Base-by-base conservation (phyloP, 495 filamentous ascomycete species). In the Daldinia grandis region DNA sequence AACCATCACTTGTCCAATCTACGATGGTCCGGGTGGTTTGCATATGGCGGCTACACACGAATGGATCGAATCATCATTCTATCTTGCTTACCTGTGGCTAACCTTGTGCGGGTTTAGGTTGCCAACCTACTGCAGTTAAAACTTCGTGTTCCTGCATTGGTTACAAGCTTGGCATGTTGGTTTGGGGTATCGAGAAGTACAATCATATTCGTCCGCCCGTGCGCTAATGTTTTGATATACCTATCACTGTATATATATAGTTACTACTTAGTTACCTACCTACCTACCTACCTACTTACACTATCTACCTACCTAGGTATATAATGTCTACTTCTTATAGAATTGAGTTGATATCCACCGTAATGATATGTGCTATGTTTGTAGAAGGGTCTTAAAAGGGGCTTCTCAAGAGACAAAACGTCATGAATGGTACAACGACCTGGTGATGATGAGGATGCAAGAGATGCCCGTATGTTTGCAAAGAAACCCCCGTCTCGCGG, bases 81-180 rank as follows among this genome's bases (percentile, higher is more conserved):
- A 57, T 56, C 40, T 51, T 59, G 33, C 55, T 30, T 59, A 49
- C 21, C 66, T 35, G 30, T 64, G 53, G 24, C 62, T 72, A 64
- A 51, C 49, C 64, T 60, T 61, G 30, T 71, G 55, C 17, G 27
- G 69, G 56, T 50, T 61, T 57, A 53, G 68, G 56, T 64, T 61
- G 21, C 35, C 37, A 51, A 27, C 56, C 50, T 58, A 44, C 53
- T 66, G 42, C 51, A 62, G 62, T 61, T 6, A 50, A 42, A 51
- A 62, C 62, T 71, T 72, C 69, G 69, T 72, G 69, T 72, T 72
- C 69, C 69, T 72, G 64, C 69, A 72, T 72, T 55, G 64, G 49
- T 72, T 54, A 55, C 27, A 58, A 37, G 56, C 54, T 59, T 49
- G 49, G 17, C 40, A 67, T 37, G 15, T 42, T 40, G 35, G 58